A percentile compares a stretch with the other conserved stretches of the same genome.
These are phyloP conservation scores for Alternaria atra DNA, from an alignment of 2,329 filamentous ascomycete genomes.

Conservation along the genomic window DNA sequence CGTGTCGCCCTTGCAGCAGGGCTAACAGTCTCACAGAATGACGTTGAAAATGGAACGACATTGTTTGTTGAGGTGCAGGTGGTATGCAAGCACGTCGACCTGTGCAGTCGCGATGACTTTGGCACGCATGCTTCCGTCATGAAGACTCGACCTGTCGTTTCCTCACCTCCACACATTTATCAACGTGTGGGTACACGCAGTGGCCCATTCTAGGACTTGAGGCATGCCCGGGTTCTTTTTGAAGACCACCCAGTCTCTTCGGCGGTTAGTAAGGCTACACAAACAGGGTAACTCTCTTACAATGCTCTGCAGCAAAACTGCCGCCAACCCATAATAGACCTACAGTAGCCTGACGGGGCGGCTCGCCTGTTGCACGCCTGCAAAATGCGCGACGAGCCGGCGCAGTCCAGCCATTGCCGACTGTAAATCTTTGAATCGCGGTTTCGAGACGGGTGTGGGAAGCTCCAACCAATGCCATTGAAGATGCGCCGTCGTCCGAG, in stretches of 20 bases:
- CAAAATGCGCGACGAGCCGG: constrained; percentile 35
- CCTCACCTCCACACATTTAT: constrained; percentile 24
- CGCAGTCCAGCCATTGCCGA: constrained; percentile 31
- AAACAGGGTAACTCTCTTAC: constrained; percentile 37
- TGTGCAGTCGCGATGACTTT: background rate
- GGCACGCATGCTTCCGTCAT: constrained; percentile 1
- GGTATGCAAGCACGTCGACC: background rate
- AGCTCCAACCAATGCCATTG: constrained; percentile 22
- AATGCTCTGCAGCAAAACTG: constrained; percentile 26
- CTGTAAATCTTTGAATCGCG: constrained; percentile 17
- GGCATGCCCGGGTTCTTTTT: constrained; percentile 36
- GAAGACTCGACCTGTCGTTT: constrained; percentile 41
- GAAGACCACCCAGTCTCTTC: constrained; percentile 44
- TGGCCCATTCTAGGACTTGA: constrained; percentile 18
- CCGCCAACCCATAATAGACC: constrained; percentile 26
- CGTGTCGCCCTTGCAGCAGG: constrained; percentile 48
- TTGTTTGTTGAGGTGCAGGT: background rate
- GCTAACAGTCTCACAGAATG: constrained; percentile 27
- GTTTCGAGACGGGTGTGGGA: constrained; percentile 25
- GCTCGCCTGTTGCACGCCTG: constrained; percentile 35
- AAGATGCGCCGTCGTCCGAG: constrained; percentile 18
- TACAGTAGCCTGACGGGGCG: constrained; percentile 29
- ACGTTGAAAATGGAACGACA: constrained; percentile 2
- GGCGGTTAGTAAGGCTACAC: constrained; percentile 44
- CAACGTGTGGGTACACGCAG: constrained; percentile 21